phyloP scores from a whole-genome alignment of 129 eudicot genomes.

The Flaveria ramosissima region DNA sequence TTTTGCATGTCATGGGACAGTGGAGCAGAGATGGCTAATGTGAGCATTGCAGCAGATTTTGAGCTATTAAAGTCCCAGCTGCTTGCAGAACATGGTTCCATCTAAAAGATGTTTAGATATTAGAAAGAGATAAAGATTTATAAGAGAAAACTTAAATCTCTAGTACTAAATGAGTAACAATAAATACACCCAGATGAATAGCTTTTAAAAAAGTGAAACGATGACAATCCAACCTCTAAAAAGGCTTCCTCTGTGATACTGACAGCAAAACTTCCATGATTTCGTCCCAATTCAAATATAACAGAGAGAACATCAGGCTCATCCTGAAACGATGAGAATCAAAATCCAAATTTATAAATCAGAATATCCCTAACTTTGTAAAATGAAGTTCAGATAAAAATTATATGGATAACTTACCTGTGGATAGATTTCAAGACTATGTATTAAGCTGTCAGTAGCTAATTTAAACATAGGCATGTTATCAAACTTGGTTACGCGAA shows the following conservation, averaged over 20 bases:
- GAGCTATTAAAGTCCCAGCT: conserved; percentile 49
- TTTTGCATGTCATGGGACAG: conserved; percentile 49
- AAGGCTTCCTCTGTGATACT: conserved; percentile 48
- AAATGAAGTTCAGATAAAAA: background rate
- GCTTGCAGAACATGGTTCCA: conserved; percentile 57
- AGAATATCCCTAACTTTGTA: background rate
- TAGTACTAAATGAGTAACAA: background rate
- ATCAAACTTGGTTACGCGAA: conserved; percentile 50
- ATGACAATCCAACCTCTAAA: conserved; percentile 45
- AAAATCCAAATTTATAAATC: conserved; percentile 4
- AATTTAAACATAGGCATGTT: conserved; percentile 49
- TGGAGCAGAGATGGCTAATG: conserved; percentile 77
- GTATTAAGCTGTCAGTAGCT: conserved; percentile 48
- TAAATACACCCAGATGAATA: background rate
- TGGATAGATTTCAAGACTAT: conserved; percentile 60
- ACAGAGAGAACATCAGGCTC: conserved; percentile 61
- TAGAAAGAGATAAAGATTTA: background rate
- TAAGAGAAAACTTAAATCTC: background rate
- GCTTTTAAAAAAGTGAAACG: background rate
- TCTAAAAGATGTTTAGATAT: conserved; percentile 42
- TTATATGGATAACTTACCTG: conserved; percentile 49
- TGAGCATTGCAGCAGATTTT: conserved; percentile 53
- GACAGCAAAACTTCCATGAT: conserved; percentile 55
- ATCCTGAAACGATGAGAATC: conserved; percentile 54
- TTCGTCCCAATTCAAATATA: conserved; percentile 58